Evolutionary conservation across 768 basidiomycete genomes (phyloP), one percentile per base, ranked within the genome.

Genomic region (Tricholoma terreum): DNA sequence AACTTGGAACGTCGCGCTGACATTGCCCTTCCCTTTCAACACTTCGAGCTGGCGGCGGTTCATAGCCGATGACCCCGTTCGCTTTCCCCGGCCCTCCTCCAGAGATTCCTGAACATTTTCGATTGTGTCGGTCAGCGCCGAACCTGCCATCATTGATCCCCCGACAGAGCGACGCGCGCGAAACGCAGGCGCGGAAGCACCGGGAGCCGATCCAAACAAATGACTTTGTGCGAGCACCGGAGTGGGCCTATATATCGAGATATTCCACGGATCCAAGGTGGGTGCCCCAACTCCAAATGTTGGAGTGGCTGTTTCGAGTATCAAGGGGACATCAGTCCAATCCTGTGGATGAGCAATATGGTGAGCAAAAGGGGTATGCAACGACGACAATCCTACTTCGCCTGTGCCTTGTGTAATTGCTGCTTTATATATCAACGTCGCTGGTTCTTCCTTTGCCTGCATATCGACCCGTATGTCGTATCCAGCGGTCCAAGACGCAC

Each of bases 391-490:
- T 1, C 57, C 17, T 53, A 74, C 77, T 67, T 81, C 78, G 31
- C 78, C 78, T 6, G 78, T 79, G 49, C 59, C 70, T 54, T 78
- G 78, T 0, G 61, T 68, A 43, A 78, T 73, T 1, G 67, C 64
- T 0, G 70, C 76, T 58, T 77, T 78, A 62, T 78, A 78, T 2
- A 69, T 69, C 36, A 78, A 51, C 0, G 61, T 66, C 1, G 78
- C 60, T 1, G 74, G 72, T 15, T 65, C 65, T 10, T 73, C 72
- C 51, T 74, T 70, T 4, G 67, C 58, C 24, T 74, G 64, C 71
- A 75, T 73, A 54, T 77, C 66, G 12, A 76, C 74, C 4, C 75
- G 72, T 15, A 78, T 71, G 55, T 79, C 78, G 49, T 77, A 78
- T 6, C 63, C 62, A 1, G 75, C 73, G 30, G 55, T 62, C 77